Conservation (phyloP, 73 alveolate genomes). For the Tetrahymena thermophila region DNA sequence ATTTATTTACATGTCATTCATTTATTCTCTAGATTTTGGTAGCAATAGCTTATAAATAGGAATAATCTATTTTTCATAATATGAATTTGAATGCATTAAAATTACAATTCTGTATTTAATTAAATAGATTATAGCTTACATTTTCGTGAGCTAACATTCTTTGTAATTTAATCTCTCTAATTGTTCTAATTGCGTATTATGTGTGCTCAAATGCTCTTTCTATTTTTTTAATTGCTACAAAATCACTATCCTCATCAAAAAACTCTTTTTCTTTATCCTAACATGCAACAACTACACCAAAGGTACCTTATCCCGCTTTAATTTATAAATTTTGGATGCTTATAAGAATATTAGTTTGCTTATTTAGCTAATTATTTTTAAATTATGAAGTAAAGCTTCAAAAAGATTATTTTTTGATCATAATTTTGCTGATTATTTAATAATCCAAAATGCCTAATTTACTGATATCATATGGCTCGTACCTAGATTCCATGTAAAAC, state of each 20-base stretch:
- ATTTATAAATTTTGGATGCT: background rate
- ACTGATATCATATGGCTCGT: background rate
- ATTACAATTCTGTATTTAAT: background rate
- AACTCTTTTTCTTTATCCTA: background rate
- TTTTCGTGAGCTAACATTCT: conserved; percentile 69
- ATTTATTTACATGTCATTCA: conserved; percentile 62
- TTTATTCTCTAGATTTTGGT: conserved; percentile 51
- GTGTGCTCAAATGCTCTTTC: conserved; percentile 60
- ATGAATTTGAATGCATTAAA: background rate
- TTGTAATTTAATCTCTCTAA: conserved; percentile 62
- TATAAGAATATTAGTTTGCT: background rate
- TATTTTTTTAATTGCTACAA: conserved; percentile 69
- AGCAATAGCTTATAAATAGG: conserved; percentile 11
- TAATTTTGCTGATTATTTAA: background rate
- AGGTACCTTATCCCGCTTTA: background rate
- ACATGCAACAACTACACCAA: background rate
- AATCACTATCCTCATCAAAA: conserved; percentile 30
- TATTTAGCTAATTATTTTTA: background rate
- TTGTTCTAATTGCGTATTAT: conserved; percentile 55
- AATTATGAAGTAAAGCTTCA: background rate
- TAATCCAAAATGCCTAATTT: background rate
- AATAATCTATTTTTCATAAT: background rate
- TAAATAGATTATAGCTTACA: conserved; percentile 11
- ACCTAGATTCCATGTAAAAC: background rate
- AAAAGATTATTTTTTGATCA: background rate